Evolutionary conservation across 495 filamentous ascomycete genomes (phyloP).

Genomic region (Trichoderma reesei): DNA sequence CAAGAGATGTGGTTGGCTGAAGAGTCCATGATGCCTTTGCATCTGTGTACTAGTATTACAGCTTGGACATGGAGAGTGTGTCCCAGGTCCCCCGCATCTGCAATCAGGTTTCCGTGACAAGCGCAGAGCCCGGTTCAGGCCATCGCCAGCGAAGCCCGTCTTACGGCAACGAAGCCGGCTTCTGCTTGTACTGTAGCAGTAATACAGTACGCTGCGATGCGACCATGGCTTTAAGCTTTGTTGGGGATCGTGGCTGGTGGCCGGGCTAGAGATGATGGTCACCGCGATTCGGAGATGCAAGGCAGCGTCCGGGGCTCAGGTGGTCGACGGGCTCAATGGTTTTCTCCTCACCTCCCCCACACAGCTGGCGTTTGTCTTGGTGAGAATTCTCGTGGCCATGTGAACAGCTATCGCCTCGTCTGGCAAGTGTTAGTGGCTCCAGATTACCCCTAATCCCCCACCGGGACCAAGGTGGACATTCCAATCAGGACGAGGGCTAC

Average conservation of each 20-base stretch:
- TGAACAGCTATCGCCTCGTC: neutral
- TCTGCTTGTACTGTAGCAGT: neutral
- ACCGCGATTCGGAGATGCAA: neutral
- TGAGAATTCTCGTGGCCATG: slow-evolving; percentile 8
- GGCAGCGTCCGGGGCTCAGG: neutral
- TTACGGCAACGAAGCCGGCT: neutral
- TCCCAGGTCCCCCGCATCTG: neutral
- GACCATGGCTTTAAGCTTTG: neutral
- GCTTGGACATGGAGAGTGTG: neutral
- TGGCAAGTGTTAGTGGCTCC: neutral
- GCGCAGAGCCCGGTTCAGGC: neutral
- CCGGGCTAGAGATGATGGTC: neutral
- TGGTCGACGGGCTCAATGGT: neutral
- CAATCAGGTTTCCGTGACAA: neutral
- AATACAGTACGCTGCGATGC: no score
- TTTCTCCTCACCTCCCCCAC: neutral
- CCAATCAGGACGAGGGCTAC: neutral
- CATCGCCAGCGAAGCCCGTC: neutral
- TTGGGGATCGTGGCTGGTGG: neutral
- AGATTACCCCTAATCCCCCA: neutral
- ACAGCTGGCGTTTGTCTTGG: neutral
- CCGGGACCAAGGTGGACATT: neutral
- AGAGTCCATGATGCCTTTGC: neutral
- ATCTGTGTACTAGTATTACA: neutral
- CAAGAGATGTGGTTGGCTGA: neutral